phyloP scores from a whole-genome alignment of 768 basidiomycete species.

The Pholiota microspora region DNA sequence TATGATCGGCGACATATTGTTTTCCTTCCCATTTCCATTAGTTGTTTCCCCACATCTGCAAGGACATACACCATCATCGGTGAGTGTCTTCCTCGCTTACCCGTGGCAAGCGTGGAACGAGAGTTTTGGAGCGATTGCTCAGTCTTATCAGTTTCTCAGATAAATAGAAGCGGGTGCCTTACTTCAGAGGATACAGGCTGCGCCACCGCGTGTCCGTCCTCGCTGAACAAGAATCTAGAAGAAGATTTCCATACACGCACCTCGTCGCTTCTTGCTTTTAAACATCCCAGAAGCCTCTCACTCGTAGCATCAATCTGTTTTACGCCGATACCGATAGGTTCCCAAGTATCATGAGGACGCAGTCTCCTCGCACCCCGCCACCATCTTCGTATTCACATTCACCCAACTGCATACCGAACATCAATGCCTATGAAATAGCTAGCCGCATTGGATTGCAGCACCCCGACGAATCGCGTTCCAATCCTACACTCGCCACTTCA shows the following conservation, averaged over 20 bases:
- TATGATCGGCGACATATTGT: neutral
- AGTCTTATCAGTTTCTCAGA: constrained; percentile 7
- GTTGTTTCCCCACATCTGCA: constrained; percentile 6
- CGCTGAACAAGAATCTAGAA: neutral
- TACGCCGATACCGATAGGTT: neutral
- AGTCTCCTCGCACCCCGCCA: constrained; percentile 8
- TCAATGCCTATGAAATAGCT: constrained; percentile 4
- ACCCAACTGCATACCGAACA: neutral
- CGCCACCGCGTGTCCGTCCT: constrained; percentile 4
- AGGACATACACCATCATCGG: neutral
- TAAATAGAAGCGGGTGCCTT: neutral
- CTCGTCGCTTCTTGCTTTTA: neutral
- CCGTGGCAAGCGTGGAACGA: constrained; percentile 8
- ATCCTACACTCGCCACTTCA: constrained; percentile 11
- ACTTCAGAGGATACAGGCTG: neutral
- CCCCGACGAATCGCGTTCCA: neutral
- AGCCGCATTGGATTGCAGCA: constrained; percentile 6
- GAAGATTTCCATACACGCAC: neutral
- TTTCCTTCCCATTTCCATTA: neutral
- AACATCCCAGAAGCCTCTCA: neutral
- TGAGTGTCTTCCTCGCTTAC: neutral
- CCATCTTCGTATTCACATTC: constrained; percentile 9
- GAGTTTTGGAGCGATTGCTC: neutral
- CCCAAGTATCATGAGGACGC: constrained; percentile 2
- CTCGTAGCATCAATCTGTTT: neutral